Evolutionary conservation across 768 basidiomycete genomes (phyloP), one percentile per base, ranked within the genome.

Genomic region (Hygrocybe coccinea): DNA sequence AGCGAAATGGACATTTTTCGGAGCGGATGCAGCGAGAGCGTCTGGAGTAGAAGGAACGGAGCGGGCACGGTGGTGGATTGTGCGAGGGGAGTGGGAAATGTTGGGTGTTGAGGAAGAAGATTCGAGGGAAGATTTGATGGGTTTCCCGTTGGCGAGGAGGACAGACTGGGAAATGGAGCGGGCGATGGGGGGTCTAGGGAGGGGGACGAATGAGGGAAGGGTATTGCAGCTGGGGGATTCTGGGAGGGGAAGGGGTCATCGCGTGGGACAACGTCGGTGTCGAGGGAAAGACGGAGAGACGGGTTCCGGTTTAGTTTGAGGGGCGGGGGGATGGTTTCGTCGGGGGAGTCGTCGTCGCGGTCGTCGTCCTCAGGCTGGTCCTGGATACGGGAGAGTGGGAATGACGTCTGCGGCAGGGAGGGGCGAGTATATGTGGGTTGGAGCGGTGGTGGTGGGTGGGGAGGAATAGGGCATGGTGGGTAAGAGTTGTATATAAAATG

Each of bases 1-100:
- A 48, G 91, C 88, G 62, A 97, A 98, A 66, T 95, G 94, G 0
- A 97, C 95, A 51, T 84, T 87, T 74, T 95, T 95, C 1, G 80
- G 82, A 50, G 54, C 2, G 51, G 47, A n/a, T 29, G 54, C 29
- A 50, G 56, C 29, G 25, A 57, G 11, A 33, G 47, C 47, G 29
- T 59, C 48, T 0, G 76, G 87, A 0, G 86, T 84, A 1, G 80
- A 69, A 0, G 93, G 89, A 29, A 80, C 83, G 7, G 85, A 86
- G 65, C 62, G 65, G 0, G 76, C 67, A 63, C 75, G 72, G 50
- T 61, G 60, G 63, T 71, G 67, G 55, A 46, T 37, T 39, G 59
- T 52, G 21, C 56, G 61, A 36, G 51, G 67, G 44, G 36, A 56
- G 25, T 61, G 50, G 52, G 59, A 49, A 50, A 82, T 79, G 60